A percentile compares a stretch with the other conserved stretches of the same genome.
These are phyloP conservation scores for Aureobasidium musti DNA, from an alignment of 2,329 filamentous ascomycete genomes.

Conservation along the genomic window DNA sequence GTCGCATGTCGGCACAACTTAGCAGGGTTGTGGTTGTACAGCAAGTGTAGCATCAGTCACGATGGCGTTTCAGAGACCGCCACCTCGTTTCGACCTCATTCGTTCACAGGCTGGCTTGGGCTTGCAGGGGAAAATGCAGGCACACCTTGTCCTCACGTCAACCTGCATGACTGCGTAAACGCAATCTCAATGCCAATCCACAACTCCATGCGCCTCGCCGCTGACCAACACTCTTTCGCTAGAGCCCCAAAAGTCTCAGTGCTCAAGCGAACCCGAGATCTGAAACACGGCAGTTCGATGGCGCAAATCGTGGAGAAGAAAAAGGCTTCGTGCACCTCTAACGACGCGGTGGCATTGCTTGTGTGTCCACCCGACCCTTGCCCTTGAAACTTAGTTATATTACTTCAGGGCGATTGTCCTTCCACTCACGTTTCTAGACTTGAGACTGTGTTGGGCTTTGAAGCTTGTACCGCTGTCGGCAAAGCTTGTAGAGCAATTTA, in stretches of 20 bases:
- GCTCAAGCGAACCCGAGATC: not conserved
- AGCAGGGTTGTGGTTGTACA: not conserved
- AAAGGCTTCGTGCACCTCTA: not conserved
- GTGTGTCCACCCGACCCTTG: not conserved
- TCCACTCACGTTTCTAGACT: not conserved
- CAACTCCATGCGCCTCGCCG: not conserved
- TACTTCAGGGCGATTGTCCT: not conserved
- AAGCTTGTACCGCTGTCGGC: not conserved
- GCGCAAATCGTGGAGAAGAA: slow-evolving; percentile 8
- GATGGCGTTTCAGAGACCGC: not conserved
- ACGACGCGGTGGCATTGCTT: slow-evolving; percentile 4
- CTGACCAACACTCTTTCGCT: not conserved
- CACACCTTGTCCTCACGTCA: slow-evolving; percentile 9
- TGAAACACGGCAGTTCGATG: slow-evolving; percentile 13
- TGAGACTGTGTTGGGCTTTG: not conserved
- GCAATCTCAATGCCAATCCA: not conserved
- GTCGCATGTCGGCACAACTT: not conserved
- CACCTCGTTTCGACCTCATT: not conserved
- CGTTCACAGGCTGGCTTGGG: not conserved
- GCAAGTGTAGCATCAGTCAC: not conserved
- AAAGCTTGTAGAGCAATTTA: not conserved
- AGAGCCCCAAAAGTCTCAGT: not conserved
- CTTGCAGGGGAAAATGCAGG: slow-evolving; percentile 3
- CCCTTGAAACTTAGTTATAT: slow-evolving; percentile 11
- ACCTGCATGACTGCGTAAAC: slow-evolving; percentile 9